These are phyloP conservation scores for Trypanosoma brucei DNA, from an alignment of 208 protist genomes.

Conservation along the genomic window DNA sequence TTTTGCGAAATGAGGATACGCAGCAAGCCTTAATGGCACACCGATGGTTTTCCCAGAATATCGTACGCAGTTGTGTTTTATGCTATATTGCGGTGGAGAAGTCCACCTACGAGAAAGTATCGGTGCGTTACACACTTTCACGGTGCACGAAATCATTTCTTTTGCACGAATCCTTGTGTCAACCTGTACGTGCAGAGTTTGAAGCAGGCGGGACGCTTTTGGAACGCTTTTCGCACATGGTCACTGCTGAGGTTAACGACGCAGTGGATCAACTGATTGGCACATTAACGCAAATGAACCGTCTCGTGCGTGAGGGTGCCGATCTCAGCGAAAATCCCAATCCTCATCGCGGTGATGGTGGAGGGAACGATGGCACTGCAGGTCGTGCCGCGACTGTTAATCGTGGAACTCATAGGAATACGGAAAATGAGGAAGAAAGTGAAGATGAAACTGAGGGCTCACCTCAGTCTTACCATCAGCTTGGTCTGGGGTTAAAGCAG, in stretches of 20 bases:
- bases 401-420: not conserved
- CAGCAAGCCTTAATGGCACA: constrained; percentile 58
- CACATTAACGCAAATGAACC: constrained; percentile 77
- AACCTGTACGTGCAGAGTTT: constrained; percentile 72
- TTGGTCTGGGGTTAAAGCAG: constrained; percentile 60
- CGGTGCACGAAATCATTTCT: constrained; percentile 74
- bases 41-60: constrained; percentile 74
- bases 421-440: constrained; percentile 31
- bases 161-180: constrained; percentile 54
- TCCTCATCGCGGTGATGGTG: constrained; percentile 12
- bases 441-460: constrained; percentile 36
- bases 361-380: not conserved
- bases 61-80: constrained; percentile 75
- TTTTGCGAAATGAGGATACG: constrained; percentile 52
- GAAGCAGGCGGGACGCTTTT: constrained; percentile 61
- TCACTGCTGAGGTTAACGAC: constrained; percentile 80
- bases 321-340: constrained; percentile 56
- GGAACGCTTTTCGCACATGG: constrained; percentile 89
- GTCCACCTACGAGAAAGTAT: constrained; percentile 77
- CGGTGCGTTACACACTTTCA: constrained; percentile 82
- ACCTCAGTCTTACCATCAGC: constrained; percentile 62
- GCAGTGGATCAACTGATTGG: constrained; percentile 82
- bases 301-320: constrained; percentile 54
- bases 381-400: not conserved
- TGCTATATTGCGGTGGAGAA: constrained; percentile 91